These are phyloP conservation scores for Ceratocystis huliohia DNA, from an alignment of 2,329 filamentous ascomycete species.

Conservation along the genomic window DNA sequence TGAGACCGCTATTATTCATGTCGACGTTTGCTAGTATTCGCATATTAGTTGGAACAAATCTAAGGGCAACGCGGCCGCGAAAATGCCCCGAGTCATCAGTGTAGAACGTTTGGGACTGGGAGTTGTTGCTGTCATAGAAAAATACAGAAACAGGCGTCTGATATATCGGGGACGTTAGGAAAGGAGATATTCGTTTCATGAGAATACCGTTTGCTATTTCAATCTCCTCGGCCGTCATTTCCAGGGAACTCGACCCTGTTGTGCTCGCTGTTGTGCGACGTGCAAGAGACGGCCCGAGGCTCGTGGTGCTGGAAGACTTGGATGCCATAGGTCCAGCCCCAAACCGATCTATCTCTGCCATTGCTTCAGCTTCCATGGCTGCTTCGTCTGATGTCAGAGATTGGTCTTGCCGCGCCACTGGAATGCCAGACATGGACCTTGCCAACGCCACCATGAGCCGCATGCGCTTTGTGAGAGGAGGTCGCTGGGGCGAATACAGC, in stretches of 20 bases:
- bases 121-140: constrained; percentile 79
- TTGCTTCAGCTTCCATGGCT: constrained; percentile 42
- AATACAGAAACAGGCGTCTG: constrained; percentile 76
- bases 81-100: constrained; percentile 91
- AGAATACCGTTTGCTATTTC: constrained; percentile 71
- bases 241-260: neutral
- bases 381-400: constrained; percentile 8
- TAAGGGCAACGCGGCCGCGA: constrained; percentile 60
- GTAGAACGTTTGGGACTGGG: constrained; percentile 68
- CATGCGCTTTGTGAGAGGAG: constrained; percentile 77
- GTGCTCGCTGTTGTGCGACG: constrained; percentile 9
- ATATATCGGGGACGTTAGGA: constrained; percentile 71
- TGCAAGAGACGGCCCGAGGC: neutral
- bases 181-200: constrained; percentile 76
- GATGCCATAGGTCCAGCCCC: neutral
- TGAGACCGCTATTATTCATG: constrained; percentile 53
- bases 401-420: constrained; percentile 43
- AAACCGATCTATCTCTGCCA: constrained; percentile 57
- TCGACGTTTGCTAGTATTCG: constrained; percentile 76
- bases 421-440: constrained; percentile 74
- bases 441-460: constrained; percentile 76
- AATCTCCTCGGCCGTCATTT: constrained; percentile 56
- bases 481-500: constrained; percentile 78
- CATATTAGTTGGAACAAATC: constrained; percentile 83
- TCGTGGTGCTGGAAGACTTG: neutral